phyloP scores from a whole-genome alignment of 176 grass and related monocot genomes.

The Paspalum vaginatum region DNA sequence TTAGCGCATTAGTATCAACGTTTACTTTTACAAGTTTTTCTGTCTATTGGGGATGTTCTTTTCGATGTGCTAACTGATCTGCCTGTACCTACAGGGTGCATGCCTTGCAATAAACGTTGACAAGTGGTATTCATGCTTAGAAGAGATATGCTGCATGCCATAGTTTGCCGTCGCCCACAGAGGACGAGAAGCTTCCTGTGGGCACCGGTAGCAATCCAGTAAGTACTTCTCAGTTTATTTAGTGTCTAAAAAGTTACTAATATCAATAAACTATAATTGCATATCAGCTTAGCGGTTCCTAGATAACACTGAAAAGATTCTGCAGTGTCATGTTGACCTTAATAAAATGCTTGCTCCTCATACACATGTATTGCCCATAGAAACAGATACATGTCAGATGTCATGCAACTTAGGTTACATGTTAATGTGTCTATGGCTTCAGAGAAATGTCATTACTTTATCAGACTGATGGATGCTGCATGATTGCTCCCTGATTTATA shows the following conservation, averaged over 20 bases:
- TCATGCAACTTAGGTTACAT: constrained; percentile 14
- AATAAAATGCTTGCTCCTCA: constrained; percentile 11
- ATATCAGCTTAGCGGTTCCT: constrained; percentile 14
- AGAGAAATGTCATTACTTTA: constrained; percentile 7
- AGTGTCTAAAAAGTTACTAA: background rate
- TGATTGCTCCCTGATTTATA: constrained; percentile 14
- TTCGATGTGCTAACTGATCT: constrained; percentile 33
- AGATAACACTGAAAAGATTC: background rate
- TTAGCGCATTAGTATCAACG: background rate
- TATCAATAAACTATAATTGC: constrained; percentile 12
- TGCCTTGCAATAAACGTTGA: constrained; percentile 80
- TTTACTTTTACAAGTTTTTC: background rate
- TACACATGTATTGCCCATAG: background rate
- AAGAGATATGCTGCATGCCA: constrained; percentile 72
- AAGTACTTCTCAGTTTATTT: constrained; percentile 55
- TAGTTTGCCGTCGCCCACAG: constrained; percentile 67
- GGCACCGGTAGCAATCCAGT: constrained; percentile 99
- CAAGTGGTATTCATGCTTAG: constrained; percentile 81
- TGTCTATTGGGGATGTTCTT: constrained; percentile 17
- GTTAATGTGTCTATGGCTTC: constrained; percentile 22
- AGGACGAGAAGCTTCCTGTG: constrained; percentile 94
- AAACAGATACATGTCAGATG: constrained; percentile 33
- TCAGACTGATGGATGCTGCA: constrained; percentile 12
- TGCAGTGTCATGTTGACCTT: background rate
- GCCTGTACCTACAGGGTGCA: constrained; percentile 69